phyloP scores from a whole-genome alignment of 2,329 filamentous ascomycete species.

The Fusarium irregulare region DNA sequence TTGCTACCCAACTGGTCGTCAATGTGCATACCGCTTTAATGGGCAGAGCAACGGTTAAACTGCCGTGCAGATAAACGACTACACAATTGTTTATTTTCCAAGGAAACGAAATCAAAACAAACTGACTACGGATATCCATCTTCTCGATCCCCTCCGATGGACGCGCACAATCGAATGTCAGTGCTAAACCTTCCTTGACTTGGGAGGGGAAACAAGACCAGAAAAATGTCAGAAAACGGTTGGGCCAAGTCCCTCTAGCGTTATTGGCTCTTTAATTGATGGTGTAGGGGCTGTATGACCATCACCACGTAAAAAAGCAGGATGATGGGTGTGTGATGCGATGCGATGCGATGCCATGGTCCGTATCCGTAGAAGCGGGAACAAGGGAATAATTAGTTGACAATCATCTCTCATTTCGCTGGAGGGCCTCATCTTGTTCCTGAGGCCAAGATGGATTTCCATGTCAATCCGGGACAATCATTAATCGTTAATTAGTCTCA shows the following conservation, averaged over 20 bases:
- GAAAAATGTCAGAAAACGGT: slow-evolving; percentile 16
- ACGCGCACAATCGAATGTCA: slow-evolving; percentile 10
- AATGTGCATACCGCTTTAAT: slow-evolving; percentile 33
- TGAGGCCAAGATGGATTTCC: slow-evolving; percentile 22
- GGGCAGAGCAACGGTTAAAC: slow-evolving; percentile 2
- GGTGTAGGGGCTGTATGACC: slow-evolving; percentile 25
- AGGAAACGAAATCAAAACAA: slow-evolving; percentile 25
- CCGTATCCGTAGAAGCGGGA: neutral
- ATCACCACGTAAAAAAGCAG: slow-evolving; percentile 12
- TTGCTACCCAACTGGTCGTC: slow-evolving; percentile 45
- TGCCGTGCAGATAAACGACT: neutral
- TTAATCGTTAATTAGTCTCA: neutral
- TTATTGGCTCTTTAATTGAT: slow-evolving; percentile 8
- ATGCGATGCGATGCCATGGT: slow-evolving; percentile 3
- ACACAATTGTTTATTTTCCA: slow-evolving; percentile 20
- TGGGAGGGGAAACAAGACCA: neutral
- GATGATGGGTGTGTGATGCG: slow-evolving; percentile 40
- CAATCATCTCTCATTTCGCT: slow-evolving; percentile 5
- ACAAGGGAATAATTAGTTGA: neutral
- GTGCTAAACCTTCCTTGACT: slow-evolving; percentile 19
- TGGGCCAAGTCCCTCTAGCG: slow-evolving; percentile 26
- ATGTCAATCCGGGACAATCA: slow-evolving; percentile 17
- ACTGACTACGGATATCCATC: neutral
- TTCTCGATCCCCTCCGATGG: neutral
- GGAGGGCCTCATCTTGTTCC: slow-evolving; percentile 20